Conservation (phyloP, 495 filamentous ascomycete genomes). For the Darksidea phi region DNA sequence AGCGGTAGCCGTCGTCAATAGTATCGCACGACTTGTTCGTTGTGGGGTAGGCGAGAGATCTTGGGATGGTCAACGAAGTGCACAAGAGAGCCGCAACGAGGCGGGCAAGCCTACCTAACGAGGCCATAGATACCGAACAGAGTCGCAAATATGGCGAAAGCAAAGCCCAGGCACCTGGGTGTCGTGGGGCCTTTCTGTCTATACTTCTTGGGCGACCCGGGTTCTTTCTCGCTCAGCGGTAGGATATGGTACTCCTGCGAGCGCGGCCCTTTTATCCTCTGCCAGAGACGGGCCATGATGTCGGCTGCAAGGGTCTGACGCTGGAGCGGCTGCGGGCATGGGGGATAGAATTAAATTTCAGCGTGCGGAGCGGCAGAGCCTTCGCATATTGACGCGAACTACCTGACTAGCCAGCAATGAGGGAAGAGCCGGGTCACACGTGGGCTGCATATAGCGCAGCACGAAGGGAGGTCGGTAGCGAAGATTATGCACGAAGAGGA, state of each 20-base stretch:
- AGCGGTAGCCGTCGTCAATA: constrained; percentile 62
- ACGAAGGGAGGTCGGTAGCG: background rate
- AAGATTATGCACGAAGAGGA: no score
- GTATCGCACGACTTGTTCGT: constrained; percentile 47
- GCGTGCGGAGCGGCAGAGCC: background rate
- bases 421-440: background rate
- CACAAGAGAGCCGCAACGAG: constrained; percentile 4
- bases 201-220: constrained; percentile 12
- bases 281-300: constrained; percentile 26
- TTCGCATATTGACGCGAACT: background rate
- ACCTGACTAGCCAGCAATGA: background rate
- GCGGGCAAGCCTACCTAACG: constrained; percentile 15
- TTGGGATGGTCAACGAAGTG: constrained; percentile 13
- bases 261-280: constrained; percentile 11
- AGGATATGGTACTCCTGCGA: constrained; percentile 12
- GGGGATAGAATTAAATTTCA: background rate
- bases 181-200: background rate
- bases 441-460: background rate
- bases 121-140: constrained; percentile 19
- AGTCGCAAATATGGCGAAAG: constrained; percentile 1
- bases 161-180: background rate
- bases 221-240: constrained; percentile 17
- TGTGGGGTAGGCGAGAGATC: constrained; percentile 2
- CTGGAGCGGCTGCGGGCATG: background rate
- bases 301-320: background rate